Percentiles rank a stretch among this genome's conserved stretches.
These are phyloP conservation scores for Asclepias syriaca DNA, from an alignment of 257 asterid species.

Conservation along the genomic window DNA sequence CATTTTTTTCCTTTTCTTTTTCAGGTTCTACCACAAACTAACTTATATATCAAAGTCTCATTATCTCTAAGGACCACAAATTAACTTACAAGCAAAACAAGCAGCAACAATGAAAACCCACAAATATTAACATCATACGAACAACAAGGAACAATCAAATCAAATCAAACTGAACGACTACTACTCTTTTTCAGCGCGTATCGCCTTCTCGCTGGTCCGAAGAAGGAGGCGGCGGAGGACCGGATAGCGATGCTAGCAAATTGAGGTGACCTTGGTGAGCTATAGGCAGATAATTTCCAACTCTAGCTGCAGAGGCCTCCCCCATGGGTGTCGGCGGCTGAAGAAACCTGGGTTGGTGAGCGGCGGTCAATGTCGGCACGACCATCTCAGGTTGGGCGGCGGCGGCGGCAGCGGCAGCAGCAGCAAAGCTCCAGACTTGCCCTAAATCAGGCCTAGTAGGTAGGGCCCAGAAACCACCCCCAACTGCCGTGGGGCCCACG, in stretches of 20 bases:
- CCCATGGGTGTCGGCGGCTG: conserved; percentile 68
- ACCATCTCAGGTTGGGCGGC: conserved; percentile 59
- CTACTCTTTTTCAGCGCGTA: conserved; percentile 45
- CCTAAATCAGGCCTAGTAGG: conserved; percentile 82
- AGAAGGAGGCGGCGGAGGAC: conserved; percentile 49
- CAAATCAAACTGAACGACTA: neutral
- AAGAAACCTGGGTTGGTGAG: conserved; percentile 51
- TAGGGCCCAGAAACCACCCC: conserved; percentile 89
- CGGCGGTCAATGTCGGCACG: conserved; percentile 35
- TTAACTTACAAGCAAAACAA: conserved; percentile 17
- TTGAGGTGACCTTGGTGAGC: conserved; percentile 95
- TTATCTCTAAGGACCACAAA: conserved; percentile 15
- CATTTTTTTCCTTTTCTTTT: neutral
- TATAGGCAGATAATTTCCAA: conserved; percentile 87
- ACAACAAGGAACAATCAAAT: conserved; percentile 4
- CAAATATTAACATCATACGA: conserved; percentile 14
- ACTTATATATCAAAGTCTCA: conserved; percentile 11
- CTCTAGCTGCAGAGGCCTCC: conserved; percentile 95
- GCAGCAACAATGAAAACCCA: conserved; percentile 9
- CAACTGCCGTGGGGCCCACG: conserved; percentile 40
- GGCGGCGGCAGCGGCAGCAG: conserved; percentile 68
- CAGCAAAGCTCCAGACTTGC: conserved; percentile 92
- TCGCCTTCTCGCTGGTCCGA: conserved; percentile 69
- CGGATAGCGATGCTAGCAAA: conserved; percentile 83
- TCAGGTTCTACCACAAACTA: conserved; percentile 10